Evolutionary conservation across 2,329 filamentous ascomycete species (phyloP), one percentile per base, ranked within the genome.

Genomic region (Colletotrichum sp.): DNA sequence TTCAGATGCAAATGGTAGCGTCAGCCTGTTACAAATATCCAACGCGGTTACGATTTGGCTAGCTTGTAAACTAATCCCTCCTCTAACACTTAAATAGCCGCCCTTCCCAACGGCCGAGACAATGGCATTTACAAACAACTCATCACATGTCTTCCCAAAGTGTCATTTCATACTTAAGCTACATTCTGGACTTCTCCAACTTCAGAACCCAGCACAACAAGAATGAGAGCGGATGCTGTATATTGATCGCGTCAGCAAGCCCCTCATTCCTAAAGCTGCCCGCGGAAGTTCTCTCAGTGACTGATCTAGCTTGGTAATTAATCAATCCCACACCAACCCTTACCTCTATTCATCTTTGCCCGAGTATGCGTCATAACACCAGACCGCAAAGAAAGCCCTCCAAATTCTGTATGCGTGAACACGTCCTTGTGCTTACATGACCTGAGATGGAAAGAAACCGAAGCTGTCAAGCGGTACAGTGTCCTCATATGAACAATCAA

Each of bases 241-340:
- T 24, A 24, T 24, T 24, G 24, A 24, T 24, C 24, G 24, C 24
- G 24, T 24, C 24, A 24, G 24, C 24, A 24, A 24, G 24, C 24
- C 24, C 24, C 24, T 24, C 24, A 24, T 24, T 24, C 24, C 24
- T 24, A 24, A 24, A 24, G 24, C 24, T 24, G 24, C 24, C 24
- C 24, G 24, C 24, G 24, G 24, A 24, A 24, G 24, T 24, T 24
- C 24, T 24, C 24, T 24, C 24, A 24, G 24, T 24, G 24, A 24
- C 24, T 24, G 4, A n/a, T 4, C 0, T 6, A n/a, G 5, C 18
- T 49, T 3, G 5, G 39, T 2, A 2, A 10, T 5, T 7, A 1
- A 2, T 0, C 3, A n/a, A n/a, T n/a, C 9, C 18, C 18, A 49
- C 18, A 2, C 3, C 18, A 1, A 1, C 44, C 0, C 0, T 49